Conservation (phyloP, 2,329 filamentous ascomycete species). For the Chalaropsis thielavioides region DNA sequence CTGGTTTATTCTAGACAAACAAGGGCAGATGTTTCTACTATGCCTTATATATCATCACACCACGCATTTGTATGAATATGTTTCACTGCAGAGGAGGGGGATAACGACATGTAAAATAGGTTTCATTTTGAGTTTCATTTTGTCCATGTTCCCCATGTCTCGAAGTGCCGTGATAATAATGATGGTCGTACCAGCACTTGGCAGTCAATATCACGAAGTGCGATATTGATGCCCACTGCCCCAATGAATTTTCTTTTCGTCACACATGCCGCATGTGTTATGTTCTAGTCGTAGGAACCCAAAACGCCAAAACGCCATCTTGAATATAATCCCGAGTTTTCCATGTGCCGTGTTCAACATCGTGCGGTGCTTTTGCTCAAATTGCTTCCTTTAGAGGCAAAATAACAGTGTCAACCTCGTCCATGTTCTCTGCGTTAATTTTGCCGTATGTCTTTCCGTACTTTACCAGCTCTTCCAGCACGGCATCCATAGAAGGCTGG, state of each 20-base stretch:
- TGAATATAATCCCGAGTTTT: conserved; percentile 2
- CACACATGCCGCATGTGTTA: neutral
- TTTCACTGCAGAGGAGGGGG: neutral
- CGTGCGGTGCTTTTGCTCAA: neutral
- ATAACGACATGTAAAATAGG: neutral
- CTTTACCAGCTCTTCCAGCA: conserved; percentile 47
- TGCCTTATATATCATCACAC: conserved; percentile 17
- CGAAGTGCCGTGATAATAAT: neutral
- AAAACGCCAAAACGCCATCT: conserved; percentile 15
- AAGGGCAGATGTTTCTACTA: neutral
- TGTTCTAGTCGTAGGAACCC: conserved; percentile 3
- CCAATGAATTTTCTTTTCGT: no score
- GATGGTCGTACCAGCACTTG: conserved; percentile 55
- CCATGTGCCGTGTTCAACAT: neutral
- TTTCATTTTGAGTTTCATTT: neutral
- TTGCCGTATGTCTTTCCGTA: conserved; percentile 41
- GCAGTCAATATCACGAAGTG: conserved; percentile 99
- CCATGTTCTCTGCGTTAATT: conserved; percentile 79
- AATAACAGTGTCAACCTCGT: conserved; percentile 64
- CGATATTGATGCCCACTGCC: conserved; percentile 75
- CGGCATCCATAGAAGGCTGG: conserved; percentile 61
- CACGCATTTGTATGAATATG: conserved; percentile 8
- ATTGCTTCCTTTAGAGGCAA: conserved; percentile 34
- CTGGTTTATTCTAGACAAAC: neutral
- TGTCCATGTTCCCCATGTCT: neutral